Base-by-base conservation (phyloP, 2,329 filamentous ascomycete genomes). In the Fusarium fracticaudum region DNA sequence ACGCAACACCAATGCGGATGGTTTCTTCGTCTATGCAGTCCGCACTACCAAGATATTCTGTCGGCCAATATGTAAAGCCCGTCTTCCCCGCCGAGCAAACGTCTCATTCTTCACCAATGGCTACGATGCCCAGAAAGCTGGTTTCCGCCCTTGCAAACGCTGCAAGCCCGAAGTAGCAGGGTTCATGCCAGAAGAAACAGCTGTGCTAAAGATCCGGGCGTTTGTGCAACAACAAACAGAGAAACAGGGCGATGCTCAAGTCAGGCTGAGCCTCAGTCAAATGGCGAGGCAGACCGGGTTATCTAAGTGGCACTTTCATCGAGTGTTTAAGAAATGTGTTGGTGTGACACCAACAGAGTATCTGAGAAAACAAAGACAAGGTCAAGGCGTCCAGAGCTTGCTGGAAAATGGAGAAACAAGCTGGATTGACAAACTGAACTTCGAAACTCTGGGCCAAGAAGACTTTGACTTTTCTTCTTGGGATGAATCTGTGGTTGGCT, bases 11-110 rank as follows among this genome's bases (percentile, higher is more conserved):
- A 62, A 64, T 40, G 81, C 83, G 35, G 83, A 84, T 69, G 81
- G 82, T 59, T 71, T 73, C 60, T 86, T 86, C 60, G 80, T 86
- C 53, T 86, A 86, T 75, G 84, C 73, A 57, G 85, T 86, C 9
- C 79, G 79, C 59, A 84, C 85, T 1, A 86, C 85, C n/a, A 81
- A 82, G 69, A 84, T 86, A 67, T 92, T 90, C 80, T 92, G 90
- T 78, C 86, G 90, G 4, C 89, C 90, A 3, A 89, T 86, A 26
- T 92, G 90, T 78, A 86, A 87, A 22, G 88, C 89, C 5, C 86
- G 90, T 1, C 86, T 91, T 18, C 89, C 91, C 4, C 86, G 90
- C 5, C 86, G 90, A 51, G 87, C 88, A 57, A 92, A 92, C 57
- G 86, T 91, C 8, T 79, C 81, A 4, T 92, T 91, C 80, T 90